Evolutionary conservation across 1,284 basidiomycete genomes (phyloP), one percentile per base, ranked within the genome.

Genomic region (Trametes sp.): DNA sequence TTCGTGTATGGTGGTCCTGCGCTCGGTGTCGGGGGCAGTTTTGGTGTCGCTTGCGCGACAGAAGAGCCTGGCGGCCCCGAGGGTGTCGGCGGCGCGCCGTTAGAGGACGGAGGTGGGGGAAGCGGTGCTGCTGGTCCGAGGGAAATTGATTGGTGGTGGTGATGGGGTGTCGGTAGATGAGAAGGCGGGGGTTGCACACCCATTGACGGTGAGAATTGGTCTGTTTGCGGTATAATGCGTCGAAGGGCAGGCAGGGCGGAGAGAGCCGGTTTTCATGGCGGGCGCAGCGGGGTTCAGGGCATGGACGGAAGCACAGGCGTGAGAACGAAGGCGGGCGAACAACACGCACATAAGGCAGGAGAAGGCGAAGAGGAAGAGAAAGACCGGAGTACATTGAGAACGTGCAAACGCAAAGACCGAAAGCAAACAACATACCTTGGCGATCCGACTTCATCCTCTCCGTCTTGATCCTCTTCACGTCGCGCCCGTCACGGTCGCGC

Each of bases 381-480:
- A 33, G 41, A 36, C 50, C 31, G 36, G 52, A 13, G 46, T 44
- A 21, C 50, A 50, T 63, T 64, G 61, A 65, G 62, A 65, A 64
- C 49, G 58, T 49, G 60, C 23, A 38, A 56, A 62, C 24, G 58
- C 56, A 52, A 54, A 59, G 41, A n/a, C 60, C 51, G 51, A 59
- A 24, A 61, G 53, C 19, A 62, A n/a, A 59, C 11, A 9, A 69
- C 72, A 44, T 66, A 76, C 74, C 72, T 67, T 73, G 66, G 57
- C 76, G 71, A 71, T 79, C 77, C 35, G 67, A 61, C 68, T 78
- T 78, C 69, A 77, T 74, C 44, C 75, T 65, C 63, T 73, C 70
- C 46, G 69, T 73, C 68, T 83, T 84, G 64, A 81, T 77, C 48
- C 83, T 77, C 68, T 83, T 83, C 35, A 78, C 73, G 56, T 84